Evolutionary conservation across 495 filamentous ascomycete species (phyloP).

Genomic region (Penicillium malachiteum): DNA sequence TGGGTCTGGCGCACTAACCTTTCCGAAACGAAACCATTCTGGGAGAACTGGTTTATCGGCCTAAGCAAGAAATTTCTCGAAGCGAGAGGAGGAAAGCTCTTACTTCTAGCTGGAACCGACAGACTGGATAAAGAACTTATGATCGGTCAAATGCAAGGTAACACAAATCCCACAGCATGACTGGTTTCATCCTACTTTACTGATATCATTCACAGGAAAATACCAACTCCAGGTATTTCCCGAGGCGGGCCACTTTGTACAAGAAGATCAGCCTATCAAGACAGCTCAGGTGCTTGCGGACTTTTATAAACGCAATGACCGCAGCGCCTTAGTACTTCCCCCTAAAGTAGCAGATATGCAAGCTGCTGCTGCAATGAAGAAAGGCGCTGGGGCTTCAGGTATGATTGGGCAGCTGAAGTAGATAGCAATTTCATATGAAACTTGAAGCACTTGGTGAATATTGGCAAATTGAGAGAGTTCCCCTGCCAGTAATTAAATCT

Average conservation of each 20-base stretch:
- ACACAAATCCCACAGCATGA: constrained; percentile 12
- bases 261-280: constrained; percentile 90
- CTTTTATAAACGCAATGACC: constrained; percentile 88
- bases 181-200: not conserved
- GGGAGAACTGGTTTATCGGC: constrained; percentile 90
- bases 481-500: too few species aligned
- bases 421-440: not conserved
- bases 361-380: constrained; percentile 45
- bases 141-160: constrained; percentile 97
- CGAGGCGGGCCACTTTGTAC: constrained; percentile 93
- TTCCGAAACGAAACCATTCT: constrained; percentile 80
- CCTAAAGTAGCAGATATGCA: constrained; percentile 78
- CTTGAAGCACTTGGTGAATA: too few species aligned
- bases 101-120: constrained; percentile 92
- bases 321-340: constrained; percentile 78
- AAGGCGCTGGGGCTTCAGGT: constrained; percentile 20
- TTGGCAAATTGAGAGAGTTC: too few species aligned
- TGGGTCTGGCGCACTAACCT: constrained; percentile 91
- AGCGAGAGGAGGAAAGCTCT: constrained; percentile 80
- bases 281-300: constrained; percentile 81
- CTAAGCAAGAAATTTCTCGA: constrained; percentile 85
- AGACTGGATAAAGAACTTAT: constrained; percentile 90
- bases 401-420: constrained; percentile 6
- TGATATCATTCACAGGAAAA: constrained; percentile 59
- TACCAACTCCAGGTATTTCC: constrained; percentile 95